These are phyloP conservation scores for Alternaria arborescens DNA, from an alignment of 2,329 filamentous ascomycete species.

Conservation along the genomic window DNA sequence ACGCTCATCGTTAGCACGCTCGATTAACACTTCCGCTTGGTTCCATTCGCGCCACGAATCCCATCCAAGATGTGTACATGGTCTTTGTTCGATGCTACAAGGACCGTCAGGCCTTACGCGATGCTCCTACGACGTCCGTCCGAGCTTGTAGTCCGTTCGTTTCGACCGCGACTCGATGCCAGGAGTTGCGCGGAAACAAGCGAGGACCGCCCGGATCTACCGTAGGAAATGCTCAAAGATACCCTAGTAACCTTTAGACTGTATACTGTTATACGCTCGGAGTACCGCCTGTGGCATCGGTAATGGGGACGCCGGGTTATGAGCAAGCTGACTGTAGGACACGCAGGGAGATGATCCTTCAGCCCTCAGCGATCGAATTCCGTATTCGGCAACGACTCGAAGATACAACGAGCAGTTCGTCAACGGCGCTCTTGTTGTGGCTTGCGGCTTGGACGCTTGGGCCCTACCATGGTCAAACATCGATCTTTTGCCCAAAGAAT, in stretches of 20 bases:
- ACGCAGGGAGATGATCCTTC: conserved; percentile 25
- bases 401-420: conserved; percentile 5
- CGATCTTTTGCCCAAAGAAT: conserved; percentile 23
- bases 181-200: conserved; percentile 19
- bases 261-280: conserved; percentile 21
- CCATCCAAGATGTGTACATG: background rate
- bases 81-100: background rate
- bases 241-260: conserved; percentile 17
- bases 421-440: conserved; percentile 21
- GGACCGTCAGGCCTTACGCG: conserved; percentile 2
- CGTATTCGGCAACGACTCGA: background rate
- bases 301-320: conserved; percentile 32
- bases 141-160: conserved; percentile 17
- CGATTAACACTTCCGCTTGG: conserved; percentile 5
- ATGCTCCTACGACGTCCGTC: conserved; percentile 11
- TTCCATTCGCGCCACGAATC: conserved; percentile 2
- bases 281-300: conserved; percentile 26
- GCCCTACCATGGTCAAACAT: conserved; percentile 25
- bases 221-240: conserved; percentile 16
- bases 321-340: conserved; percentile 25
- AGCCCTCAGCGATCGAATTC: conserved; percentile 10
- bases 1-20: conserved; percentile 10
- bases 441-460: conserved; percentile 15
- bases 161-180: conserved; percentile 21
- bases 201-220: conserved; percentile 10